Evolutionary conservation across 306 rosid genomes (phyloP).

Genomic region (Begonia loranthoides): DNA sequence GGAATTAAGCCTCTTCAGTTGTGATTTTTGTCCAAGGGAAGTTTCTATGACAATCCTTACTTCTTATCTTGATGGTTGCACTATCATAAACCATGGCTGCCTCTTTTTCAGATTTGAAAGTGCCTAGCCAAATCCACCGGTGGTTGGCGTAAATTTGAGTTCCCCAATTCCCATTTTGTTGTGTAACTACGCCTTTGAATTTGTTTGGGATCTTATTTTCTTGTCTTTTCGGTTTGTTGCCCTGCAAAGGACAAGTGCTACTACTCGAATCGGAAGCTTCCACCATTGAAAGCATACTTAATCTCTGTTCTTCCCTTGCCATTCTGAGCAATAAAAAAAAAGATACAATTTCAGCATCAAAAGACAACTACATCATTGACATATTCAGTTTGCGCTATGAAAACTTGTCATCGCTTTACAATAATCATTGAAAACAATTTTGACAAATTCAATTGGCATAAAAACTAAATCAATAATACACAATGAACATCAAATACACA

Average conservation of each 20-base stretch:
- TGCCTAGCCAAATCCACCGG: constrained; percentile 86
- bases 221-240: neutral
- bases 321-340: constrained; percentile 1
- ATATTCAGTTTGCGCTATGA: no score
- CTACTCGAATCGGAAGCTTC: constrained; percentile 18
- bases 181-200: constrained; percentile 78
- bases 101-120: constrained; percentile 53
- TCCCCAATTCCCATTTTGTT: constrained; percentile 87
- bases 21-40: constrained; percentile 57
- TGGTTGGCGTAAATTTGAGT: constrained; percentile 80
- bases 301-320: constrained; percentile 8
- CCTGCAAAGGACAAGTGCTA: constrained; percentile 2
- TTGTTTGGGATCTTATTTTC: constrained; percentile 13
- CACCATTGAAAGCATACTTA: constrained; percentile 14
- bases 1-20: constrained; percentile 53
- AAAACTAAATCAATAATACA: no score
- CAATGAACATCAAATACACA: no score
- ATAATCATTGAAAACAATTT: no score
- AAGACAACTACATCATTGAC: no score
- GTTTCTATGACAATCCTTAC: constrained; percentile 50
- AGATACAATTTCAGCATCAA: no score
- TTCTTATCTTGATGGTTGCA: constrained; percentile 58
- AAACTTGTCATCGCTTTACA: no score
- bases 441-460: no score
- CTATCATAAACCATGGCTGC: constrained; percentile 92